Percentiles rank a stretch among this genome's conserved stretches.
These are phyloP conservation scores for Kwoniella bestiolae DNA, from an alignment of 768 basidiomycete genomes.

Conservation along the genomic window DNA sequence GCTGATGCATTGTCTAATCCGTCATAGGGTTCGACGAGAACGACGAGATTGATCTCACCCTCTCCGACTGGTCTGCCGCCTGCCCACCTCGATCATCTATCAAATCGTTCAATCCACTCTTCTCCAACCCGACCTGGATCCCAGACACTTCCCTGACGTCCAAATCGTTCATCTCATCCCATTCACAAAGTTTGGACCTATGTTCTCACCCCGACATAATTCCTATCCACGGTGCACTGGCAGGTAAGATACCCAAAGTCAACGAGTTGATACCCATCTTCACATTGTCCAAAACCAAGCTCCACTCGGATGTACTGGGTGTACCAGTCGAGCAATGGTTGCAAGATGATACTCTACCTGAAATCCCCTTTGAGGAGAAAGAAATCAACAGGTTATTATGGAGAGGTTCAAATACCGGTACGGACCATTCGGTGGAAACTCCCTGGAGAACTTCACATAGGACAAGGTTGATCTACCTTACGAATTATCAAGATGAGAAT, in stretches of 20 bases:
- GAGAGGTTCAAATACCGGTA: conserved; percentile 55
- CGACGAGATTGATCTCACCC: conserved; percentile 26
- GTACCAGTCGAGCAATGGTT: conserved; percentile 37
- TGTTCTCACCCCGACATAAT: conserved; percentile 28
- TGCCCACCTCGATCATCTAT: conserved; percentile 27
- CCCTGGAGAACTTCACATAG: conserved; percentile 52
- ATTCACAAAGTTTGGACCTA: conserved; percentile 29
- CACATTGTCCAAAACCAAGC: conserved; percentile 28
- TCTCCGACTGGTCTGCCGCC: conserved; percentile 31
- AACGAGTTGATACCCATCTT: conserved; percentile 22
- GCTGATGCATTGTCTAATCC: not conserved
- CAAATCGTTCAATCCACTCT: not conserved
- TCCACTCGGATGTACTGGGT: conserved; percentile 34
- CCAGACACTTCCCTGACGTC: conserved; percentile 15
- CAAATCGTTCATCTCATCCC: conserved; percentile 46
- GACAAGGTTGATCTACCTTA: conserved; percentile 42
- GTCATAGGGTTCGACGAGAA: conserved; percentile 12
- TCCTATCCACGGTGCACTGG: conserved; percentile 25
- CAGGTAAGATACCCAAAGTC: conserved; percentile 15
- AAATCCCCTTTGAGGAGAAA: conserved; percentile 49
- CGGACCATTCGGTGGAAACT: conserved; percentile 26
- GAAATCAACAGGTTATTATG: conserved; percentile 44
- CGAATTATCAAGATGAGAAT: conserved; percentile 14
- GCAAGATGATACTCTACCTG: conserved; percentile 11
- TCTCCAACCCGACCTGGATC: not conserved